Conservation (phyloP, 495 filamentous ascomycete species). For the Neurospora discreta region DNA sequence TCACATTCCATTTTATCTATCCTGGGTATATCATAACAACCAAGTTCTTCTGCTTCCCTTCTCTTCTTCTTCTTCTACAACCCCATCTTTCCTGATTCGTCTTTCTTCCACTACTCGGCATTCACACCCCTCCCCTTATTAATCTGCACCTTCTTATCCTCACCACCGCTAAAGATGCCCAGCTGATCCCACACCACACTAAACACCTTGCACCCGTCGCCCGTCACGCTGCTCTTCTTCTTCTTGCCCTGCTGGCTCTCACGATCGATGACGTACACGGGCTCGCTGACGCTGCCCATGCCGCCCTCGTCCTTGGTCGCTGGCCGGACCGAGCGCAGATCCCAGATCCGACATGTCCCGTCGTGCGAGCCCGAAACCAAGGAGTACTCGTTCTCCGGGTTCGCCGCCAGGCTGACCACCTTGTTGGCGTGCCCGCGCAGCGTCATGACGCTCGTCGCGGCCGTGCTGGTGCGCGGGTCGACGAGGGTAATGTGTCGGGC, state of each 20-base stretch:
- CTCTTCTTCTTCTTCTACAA: background rate
- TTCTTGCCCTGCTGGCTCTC: constrained; percentile 58
- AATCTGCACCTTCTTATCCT: constrained; percentile 88
- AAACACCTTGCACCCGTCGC: constrained; percentile 85
- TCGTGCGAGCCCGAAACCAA: constrained; percentile 79
- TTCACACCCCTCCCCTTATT: constrained; percentile 50
- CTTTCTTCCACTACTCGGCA: background rate
- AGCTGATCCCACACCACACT: constrained; percentile 78
- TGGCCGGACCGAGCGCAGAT: constrained; percentile 62
- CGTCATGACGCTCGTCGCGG: constrained; percentile 69
- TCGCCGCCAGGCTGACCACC: constrained; percentile 56
- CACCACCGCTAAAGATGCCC: constrained; percentile 83
- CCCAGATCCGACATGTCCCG: constrained; percentile 86
- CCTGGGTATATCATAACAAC: constrained; percentile 5
- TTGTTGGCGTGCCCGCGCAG: constrained; percentile 82
- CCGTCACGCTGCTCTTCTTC: constrained; percentile 45
- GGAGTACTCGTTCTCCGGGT: constrained; percentile 64
- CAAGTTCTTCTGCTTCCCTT: background rate
- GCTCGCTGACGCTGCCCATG: constrained; percentile 59
- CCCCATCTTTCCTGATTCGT: background rate
- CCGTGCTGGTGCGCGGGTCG: constrained; percentile 69
- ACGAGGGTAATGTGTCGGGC: constrained; percentile 83
- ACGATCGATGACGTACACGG: constrained; percentile 69
- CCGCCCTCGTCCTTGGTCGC: constrained; percentile 48
- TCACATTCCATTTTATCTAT: background rate